Percentiles rank a stretch among this genome's conserved stretches.
Evolutionary conservation across 1,139 yeast species (phyloP).

Genomic region (Hyphopichia pseudoburtonii): DNA sequence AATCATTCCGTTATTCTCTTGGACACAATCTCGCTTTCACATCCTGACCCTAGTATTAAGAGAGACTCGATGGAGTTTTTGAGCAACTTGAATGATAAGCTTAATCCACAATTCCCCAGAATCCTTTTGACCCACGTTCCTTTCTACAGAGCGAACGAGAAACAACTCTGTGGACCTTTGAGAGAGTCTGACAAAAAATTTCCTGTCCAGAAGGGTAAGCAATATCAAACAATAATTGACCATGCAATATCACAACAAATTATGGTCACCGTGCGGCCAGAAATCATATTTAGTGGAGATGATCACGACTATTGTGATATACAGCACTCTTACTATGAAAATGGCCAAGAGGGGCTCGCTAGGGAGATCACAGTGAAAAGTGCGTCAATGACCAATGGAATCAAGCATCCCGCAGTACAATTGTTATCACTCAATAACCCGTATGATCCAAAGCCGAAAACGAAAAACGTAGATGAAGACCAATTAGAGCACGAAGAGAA

Average conservation of each 20-base stretch:
- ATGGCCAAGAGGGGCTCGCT: conserved; percentile 35
- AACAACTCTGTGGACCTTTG: conserved; percentile 61
- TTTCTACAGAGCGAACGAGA: conserved; percentile 54
- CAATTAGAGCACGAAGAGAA: conserved; percentile 1
- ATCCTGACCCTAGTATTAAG: conserved; percentile 26
- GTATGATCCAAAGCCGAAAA: conserved; percentile 13
- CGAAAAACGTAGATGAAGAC: conserved; percentile 3
- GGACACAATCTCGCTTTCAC: conserved; percentile 79
- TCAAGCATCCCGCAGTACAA: conserved; percentile 81
- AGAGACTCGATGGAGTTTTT: conserved; percentile 27
- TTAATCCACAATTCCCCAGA: conserved; percentile 50
- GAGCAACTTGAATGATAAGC: conserved; percentile 15
- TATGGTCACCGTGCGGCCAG: conserved; percentile 36
- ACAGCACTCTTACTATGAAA: conserved; percentile 48
- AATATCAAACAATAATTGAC: conserved; percentile 72
- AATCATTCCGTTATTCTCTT: conserved; percentile 76
- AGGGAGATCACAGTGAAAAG: conserved; percentile 87
- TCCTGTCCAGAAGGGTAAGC: conserved; percentile 70
- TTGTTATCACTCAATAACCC: conserved; percentile 68
- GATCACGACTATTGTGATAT: conserved; percentile 84
- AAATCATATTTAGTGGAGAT: conserved; percentile 48
- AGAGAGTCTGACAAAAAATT: conserved; percentile 64
- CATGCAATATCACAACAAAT: conserved; percentile 26
- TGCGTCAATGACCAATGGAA: conserved; percentile 91
- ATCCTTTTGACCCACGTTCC: conserved; percentile 82